phyloP scores from a whole-genome alignment of 331 rosid genomes.

The Malus hybrid region DNA sequence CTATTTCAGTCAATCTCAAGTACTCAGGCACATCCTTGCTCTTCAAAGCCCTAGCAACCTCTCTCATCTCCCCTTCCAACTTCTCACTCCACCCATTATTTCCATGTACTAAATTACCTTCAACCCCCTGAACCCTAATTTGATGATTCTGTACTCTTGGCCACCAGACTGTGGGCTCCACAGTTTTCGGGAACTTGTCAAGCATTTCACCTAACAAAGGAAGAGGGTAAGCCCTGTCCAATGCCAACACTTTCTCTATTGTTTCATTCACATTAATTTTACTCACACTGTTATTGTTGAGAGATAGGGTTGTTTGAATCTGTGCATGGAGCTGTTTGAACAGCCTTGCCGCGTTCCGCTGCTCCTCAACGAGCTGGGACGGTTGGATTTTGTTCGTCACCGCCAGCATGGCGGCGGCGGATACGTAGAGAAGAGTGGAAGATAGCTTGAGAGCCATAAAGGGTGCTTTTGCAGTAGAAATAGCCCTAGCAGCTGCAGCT shows the following conservation, averaged over 20 bases:
- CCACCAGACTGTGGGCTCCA: constrained; percentile 79
- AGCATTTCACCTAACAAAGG: constrained; percentile 72
- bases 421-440: constrained; percentile 30
- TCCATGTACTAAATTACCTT: not conserved
- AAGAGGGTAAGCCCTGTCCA: constrained; percentile 78
- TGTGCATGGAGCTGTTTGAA: constrained; percentile 51
- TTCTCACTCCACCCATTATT: constrained; percentile 61
- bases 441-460: constrained; percentile 25
- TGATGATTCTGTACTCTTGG: constrained; percentile 18
- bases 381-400: constrained; percentile 55
- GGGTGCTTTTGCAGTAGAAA: not conserved
- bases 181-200: constrained; percentile 58
- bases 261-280: constrained; percentile 26
- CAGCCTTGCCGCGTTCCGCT: constrained; percentile 57
- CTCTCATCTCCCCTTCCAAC: constrained; percentile 53
- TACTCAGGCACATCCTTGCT: constrained; percentile 59
- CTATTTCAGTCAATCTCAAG: constrained; percentile 46
- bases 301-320: constrained; percentile 38
- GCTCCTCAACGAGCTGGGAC: constrained; percentile 53
- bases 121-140: not conserved
- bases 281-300: constrained; percentile 21
- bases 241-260: constrained; percentile 45
- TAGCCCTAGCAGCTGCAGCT: not conserved
- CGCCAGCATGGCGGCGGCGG: constrained; percentile 50
- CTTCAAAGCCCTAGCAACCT: constrained; percentile 41